These are phyloP conservation scores for Setaria viridis DNA, from an alignment of 202 grass and related monocot species.

Conservation along the genomic window DNA sequence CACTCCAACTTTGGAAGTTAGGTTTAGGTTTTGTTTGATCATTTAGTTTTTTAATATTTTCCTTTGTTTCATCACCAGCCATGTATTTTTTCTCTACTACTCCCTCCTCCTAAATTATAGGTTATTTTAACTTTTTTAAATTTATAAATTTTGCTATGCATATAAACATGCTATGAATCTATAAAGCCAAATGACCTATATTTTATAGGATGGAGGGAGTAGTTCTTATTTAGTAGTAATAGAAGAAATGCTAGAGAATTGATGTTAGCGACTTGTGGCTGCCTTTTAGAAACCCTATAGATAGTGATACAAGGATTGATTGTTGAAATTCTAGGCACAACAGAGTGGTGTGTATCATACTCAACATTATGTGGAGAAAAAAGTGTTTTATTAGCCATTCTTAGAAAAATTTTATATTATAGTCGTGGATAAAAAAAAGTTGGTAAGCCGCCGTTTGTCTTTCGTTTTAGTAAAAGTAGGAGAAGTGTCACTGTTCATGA, in stretches of 20 bases:
- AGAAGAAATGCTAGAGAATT: neutral
- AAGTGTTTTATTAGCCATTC: neutral
- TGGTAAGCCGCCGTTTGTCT: neutral
- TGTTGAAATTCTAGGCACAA: neutral
- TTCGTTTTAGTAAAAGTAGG: slow-evolving; percentile 21
- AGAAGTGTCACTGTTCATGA: slow-evolving; percentile 18
- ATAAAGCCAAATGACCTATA: too few relatives aligned
- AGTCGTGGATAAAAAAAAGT: neutral
- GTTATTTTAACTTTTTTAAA: too few relatives aligned
- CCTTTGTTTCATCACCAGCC: neutral
- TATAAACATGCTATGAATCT: too few relatives aligned
- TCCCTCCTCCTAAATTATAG: too few relatives aligned
- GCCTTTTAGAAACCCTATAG: neutral
- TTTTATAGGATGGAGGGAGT: too few relatives aligned
- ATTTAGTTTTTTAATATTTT: neutral
- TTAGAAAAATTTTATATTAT: neutral
- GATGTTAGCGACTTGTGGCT: neutral
- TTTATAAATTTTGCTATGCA: too few relatives aligned
- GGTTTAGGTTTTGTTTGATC: neutral
- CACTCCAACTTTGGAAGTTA: neutral
- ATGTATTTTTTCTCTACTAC: neutral
- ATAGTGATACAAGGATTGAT: neutral
- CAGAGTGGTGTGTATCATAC: neutral
- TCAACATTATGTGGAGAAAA: neutral
- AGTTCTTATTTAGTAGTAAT: too few relatives aligned